These are phyloP conservation scores for Akanthomyces dipterigenus DNA, from an alignment of 2,329 filamentous ascomycete genomes.

Conservation along the genomic window DNA sequence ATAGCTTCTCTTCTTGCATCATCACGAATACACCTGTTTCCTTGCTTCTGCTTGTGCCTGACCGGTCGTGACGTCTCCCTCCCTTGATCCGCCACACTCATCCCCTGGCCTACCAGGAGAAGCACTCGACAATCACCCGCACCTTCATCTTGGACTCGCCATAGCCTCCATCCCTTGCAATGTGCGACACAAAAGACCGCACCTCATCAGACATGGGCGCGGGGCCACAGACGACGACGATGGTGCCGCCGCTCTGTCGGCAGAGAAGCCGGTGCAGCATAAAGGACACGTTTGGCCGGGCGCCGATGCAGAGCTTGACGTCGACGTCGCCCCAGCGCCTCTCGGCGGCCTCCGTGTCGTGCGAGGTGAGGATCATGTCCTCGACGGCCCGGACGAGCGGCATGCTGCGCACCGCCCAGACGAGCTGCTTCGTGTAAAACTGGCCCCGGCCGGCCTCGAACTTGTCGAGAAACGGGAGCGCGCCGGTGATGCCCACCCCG, in stretches of 20 bases:
- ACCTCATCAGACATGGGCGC: constrained; percentile 19
- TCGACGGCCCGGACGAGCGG: constrained; percentile 17
- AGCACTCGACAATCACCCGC: constrained; percentile 12
- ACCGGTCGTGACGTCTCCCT: too few species aligned
- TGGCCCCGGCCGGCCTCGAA: neutral
- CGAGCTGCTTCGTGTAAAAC: constrained; percentile 15
- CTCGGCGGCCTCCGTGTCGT: neutral
- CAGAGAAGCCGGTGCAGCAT: constrained; percentile 13
- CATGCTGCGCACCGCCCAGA: constrained; percentile 17
- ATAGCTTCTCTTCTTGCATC: too few species aligned
- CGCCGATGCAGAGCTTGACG: constrained; percentile 16
- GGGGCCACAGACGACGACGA: constrained; percentile 19
- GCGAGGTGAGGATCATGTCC: constrained; percentile 10
- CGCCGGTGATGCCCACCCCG: constrained; percentile 24
- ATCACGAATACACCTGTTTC: too few species aligned
- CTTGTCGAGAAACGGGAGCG: constrained; percentile 18
- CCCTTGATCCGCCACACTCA: too few species aligned
- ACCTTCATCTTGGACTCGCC: constrained; percentile 9
- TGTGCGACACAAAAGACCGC: constrained; percentile 10
- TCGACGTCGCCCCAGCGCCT: constrained; percentile 14
- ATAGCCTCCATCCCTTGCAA: constrained; percentile 11
- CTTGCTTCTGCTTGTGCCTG: too few species aligned
- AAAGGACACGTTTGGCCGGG: constrained; percentile 13
- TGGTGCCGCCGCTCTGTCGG: constrained; percentile 14
- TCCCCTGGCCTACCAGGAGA: constrained; percentile 3